Percentiles rank a stretch among this genome's conserved stretches.
Conservation (phyloP, 2,329 filamentous ascomycete genomes). For the Xylariaceae sp. region DNA sequence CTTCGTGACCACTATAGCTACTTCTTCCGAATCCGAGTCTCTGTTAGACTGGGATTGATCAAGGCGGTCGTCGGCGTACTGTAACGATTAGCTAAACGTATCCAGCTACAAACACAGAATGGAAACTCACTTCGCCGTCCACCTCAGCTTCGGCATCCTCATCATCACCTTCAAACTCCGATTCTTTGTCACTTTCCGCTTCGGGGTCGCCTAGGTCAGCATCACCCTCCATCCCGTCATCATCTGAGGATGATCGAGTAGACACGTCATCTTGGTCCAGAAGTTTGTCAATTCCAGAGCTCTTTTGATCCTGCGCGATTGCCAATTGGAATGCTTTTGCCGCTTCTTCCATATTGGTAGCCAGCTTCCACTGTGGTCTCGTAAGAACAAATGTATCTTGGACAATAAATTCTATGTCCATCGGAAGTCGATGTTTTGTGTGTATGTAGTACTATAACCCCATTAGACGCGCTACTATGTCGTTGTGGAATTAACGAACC, state of each 20-base stretch:
- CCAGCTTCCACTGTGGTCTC: slow-evolving; percentile 88
- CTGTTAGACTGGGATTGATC: slow-evolving; percentile 42
- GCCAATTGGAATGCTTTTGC: slow-evolving; percentile 78
- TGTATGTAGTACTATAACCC: slow-evolving; percentile 79
- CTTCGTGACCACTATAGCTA: slow-evolving; percentile 86
- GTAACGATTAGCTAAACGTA: slow-evolving; percentile 12
- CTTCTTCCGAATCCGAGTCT: slow-evolving; percentile 70
- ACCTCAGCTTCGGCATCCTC: slow-evolving; percentile 43
- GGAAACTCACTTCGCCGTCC: slow-evolving; percentile 43
- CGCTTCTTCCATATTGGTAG: slow-evolving; percentile 76
- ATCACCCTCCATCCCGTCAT: slow-evolving; percentile 58
- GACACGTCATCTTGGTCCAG: slow-evolving; percentile 69
- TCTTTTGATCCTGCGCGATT: slow-evolving; percentile 85
- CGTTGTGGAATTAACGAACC: slow-evolving; percentile 39
- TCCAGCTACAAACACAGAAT: background rate
- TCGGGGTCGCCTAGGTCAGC: slow-evolving; percentile 62
- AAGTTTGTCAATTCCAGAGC: slow-evolving; percentile 64
- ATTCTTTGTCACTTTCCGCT: slow-evolving; percentile 56
- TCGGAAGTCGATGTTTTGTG: slow-evolving; percentile 82
- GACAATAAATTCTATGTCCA: slow-evolving; percentile 96
- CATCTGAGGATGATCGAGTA: slow-evolving; percentile 69
- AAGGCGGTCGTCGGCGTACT: slow-evolving; percentile 45
- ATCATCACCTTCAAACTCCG: slow-evolving; percentile 55
- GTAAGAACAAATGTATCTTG: slow-evolving; percentile 85
- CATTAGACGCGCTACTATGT: slow-evolving; percentile 11